Evolutionary conservation across 2,329 filamentous ascomycete species (phyloP).

Genomic region (Stemphylium beticola): DNA sequence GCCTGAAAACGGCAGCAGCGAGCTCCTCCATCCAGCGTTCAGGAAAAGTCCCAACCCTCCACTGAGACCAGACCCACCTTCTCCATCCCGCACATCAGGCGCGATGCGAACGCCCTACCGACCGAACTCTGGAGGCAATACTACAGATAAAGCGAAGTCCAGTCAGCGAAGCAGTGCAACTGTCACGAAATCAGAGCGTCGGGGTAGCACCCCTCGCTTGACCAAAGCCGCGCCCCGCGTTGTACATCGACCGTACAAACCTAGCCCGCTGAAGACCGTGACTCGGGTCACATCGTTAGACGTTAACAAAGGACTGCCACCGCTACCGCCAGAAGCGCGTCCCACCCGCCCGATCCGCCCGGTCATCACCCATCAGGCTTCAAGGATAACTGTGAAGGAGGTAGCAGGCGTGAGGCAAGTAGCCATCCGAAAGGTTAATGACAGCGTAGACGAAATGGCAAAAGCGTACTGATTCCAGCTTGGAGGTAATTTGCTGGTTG

Average conservation of each 20-base stretch:
- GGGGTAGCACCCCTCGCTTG: background rate
- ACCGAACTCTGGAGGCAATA: background rate
- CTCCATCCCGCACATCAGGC: background rate
- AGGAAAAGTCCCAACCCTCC: background rate
- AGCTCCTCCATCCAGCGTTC: background rate
- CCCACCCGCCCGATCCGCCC: no score
- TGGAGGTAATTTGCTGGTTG: no score
- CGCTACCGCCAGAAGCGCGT: conserved; percentile 8
- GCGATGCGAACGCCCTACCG: background rate
- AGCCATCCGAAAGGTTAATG: no score
- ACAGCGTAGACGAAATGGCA: no score
- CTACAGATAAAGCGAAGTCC: background rate
- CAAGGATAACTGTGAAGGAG: no score
- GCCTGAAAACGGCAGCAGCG: background rate
- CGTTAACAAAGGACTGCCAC: conserved; percentile 16
- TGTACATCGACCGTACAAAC: conserved; percentile 10
- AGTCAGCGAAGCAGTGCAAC: background rate
- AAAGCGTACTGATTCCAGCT: no score
- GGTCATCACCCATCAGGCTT: no score
- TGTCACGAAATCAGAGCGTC: background rate
- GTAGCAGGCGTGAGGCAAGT: no score
- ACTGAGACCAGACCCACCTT: background rate
- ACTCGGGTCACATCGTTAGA: background rate
- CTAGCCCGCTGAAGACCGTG: conserved; percentile 4
- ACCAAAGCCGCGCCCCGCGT: background rate